Conservation (phyloP, 805 yeast species). For the Candida vartiovaarae region DNA sequence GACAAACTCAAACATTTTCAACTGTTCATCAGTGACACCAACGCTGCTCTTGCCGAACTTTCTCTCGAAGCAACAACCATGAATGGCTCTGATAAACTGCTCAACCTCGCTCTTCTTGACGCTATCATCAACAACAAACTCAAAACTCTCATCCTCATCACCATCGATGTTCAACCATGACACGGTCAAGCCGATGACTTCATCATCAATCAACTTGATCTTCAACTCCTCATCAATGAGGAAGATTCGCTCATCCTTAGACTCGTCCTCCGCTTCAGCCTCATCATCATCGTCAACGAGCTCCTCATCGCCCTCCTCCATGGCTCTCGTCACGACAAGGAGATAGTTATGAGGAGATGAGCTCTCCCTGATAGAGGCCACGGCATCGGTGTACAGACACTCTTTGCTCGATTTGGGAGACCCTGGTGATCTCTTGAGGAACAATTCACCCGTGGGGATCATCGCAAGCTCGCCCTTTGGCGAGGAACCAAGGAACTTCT, state of each 20-base stretch:
- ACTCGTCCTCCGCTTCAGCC: constrained; percentile 31
- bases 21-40: constrained; percentile 37
- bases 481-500: constrained; percentile 51
- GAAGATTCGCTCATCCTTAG: constrained; percentile 64
- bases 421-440: constrained; percentile 60
- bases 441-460: constrained; percentile 76
- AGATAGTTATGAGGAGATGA: constrained; percentile 62
- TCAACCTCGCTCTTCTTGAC: constrained; percentile 47
- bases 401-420: constrained; percentile 88
- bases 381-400: constrained; percentile 75
- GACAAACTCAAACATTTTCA: constrained; percentile 51
- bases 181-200: constrained; percentile 37
- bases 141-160: constrained; percentile 80
- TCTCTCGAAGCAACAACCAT: constrained; percentile 69
- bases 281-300: constrained; percentile 44
- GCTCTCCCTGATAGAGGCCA: constrained; percentile 62
- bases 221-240: constrained; percentile 54
- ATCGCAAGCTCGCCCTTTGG: constrained; percentile 55
- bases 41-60: constrained; percentile 53
- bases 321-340: constrained; percentile 60
- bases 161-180: constrained; percentile 82
- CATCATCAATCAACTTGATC: constrained; percentile 42
- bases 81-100: constrained; percentile 53
- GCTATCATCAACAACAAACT: constrained; percentile 63
- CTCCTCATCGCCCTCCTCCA: constrained; percentile 58